Evolutionary conservation across 495 filamentous ascomycete genomes (phyloP), one percentile per base, ranked within the genome.

Genomic region (Neurospora sp.): DNA sequence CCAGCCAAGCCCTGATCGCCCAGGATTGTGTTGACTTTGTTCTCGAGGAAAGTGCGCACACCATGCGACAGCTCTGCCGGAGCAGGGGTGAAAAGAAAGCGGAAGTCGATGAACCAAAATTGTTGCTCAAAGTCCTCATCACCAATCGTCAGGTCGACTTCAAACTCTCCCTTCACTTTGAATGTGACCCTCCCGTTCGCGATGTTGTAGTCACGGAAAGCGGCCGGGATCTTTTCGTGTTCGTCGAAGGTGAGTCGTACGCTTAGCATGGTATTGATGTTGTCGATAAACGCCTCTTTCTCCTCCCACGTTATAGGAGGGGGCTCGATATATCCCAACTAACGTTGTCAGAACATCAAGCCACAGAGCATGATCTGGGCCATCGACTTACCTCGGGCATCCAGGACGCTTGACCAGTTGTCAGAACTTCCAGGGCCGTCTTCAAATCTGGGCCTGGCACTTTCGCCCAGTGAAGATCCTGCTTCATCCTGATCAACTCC

Each of bases 81-180:
- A 4, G 88, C 86, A 9, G 96, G 96, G 19, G 83, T 85, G 80
- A 96, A 99, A 36, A 90, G 82, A 74, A 96, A 93, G 70, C 94
- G 89, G 74, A 97, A 91, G 77, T 98, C 94, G 74, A 98, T 91
- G 78, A 98, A 97, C 82, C 90, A 97, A 78, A 97, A 93, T 78
- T 94, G 95, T 10, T 90, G 91, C 38, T 86, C 82, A 17, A 89
- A 88, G 70, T 94, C 89, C 77, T 97, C 94, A 74, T 93, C 90
- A 1, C 90, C 92, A 72, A 98, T 90, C 0, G 92, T 92, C 73
- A 98, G 88, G 77, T 98, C 96, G 31, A 97, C 88, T 79, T 99
- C 96, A 78, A 97, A 99, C 78, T 98, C 96, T 62, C 88, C 88
- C 36, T 88, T 83, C 7, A 98, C 91, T 39, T 84, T 87, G 79